phyloP scores from a whole-genome alignment of 805 yeast species.

The Ogataea parapolymorpha region DNA sequence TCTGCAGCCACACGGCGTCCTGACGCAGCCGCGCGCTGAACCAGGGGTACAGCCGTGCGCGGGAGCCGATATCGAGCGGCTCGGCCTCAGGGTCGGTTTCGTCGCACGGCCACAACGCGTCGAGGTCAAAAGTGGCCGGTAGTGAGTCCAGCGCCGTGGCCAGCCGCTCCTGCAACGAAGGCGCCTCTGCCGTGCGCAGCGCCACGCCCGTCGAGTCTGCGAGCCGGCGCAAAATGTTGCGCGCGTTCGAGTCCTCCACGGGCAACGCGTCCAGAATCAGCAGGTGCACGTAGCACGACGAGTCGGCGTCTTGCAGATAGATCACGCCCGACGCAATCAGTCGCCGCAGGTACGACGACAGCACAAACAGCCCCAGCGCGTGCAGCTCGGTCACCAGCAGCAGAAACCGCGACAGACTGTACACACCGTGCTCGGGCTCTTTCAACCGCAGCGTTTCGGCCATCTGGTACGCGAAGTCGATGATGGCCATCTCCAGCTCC shows the following conservation, averaged over 20 bases:
- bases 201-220: constrained; percentile 25
- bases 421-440: constrained; percentile 12
- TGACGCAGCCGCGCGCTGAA: constrained; percentile 10
- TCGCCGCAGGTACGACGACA: constrained; percentile 70
- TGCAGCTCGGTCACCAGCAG: constrained; percentile 52
- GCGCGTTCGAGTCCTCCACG: constrained; percentile 40
- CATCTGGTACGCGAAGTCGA: constrained; percentile 32
- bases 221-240: constrained; percentile 30
- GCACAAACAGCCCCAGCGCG: constrained; percentile 44
- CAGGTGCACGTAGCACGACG: constrained; percentile 53
- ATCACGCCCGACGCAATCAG: constrained; percentile 84
- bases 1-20: constrained; percentile 1
- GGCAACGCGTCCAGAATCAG: constrained; percentile 58
- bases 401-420: constrained; percentile 33
- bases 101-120: not conserved
- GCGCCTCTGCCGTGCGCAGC: constrained; percentile 13
- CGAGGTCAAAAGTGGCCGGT: constrained; percentile 8
- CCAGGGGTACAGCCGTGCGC: constrained; percentile 11
- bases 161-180: constrained; percentile 9
- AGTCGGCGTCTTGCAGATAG: constrained; percentile 50
- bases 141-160: constrained; percentile 4
- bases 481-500: constrained; percentile 32
- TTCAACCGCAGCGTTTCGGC: constrained; percentile 27
- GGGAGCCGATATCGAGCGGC: constrained; percentile 16
- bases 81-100: not conserved